phyloP scores from a whole-genome alignment of 306 rosid species.

The Gleditsia sinensis region DNA sequence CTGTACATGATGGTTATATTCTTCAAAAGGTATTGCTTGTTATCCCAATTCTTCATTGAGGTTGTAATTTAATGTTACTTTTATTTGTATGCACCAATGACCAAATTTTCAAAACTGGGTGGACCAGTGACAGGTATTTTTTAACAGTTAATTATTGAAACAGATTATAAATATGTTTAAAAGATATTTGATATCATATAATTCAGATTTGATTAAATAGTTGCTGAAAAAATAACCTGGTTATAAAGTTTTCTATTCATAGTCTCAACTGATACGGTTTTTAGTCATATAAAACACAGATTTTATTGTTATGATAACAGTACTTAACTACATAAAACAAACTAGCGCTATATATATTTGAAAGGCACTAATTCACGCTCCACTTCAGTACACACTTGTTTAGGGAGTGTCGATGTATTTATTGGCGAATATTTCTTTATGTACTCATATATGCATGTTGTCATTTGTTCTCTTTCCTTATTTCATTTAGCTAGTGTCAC shows the following conservation, averaged over 20 bases:
- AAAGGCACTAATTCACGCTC: background rate
- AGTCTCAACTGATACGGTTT: background rate
- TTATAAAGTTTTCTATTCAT: constrained; percentile 6
- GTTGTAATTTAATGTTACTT: background rate
- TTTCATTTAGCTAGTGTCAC: constrained; percentile 15
- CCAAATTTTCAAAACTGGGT: background rate
- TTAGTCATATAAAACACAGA: background rate
- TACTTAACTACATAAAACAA: background rate
- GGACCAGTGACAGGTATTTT: background rate
- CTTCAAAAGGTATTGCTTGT: constrained; percentile 77
- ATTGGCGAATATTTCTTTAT: constrained; percentile 16
- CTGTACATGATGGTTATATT: constrained; percentile 98
- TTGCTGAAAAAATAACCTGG: background rate
- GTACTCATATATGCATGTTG: constrained; percentile 12
- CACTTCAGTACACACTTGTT: background rate
- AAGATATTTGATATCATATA: background rate
- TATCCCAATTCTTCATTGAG: constrained; percentile 19
- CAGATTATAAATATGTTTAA: background rate
- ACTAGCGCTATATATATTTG: background rate
- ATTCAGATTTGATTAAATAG: background rate
- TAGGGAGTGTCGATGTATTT: background rate
- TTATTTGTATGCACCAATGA: background rate
- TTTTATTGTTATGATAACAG: background rate
- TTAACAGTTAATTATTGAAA: constrained; percentile 5
- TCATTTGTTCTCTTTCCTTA: constrained; percentile 2